Base-by-base conservation (phyloP, 2,329 filamentous ascomycete genomes). In the Fusarium sp. region DNA sequence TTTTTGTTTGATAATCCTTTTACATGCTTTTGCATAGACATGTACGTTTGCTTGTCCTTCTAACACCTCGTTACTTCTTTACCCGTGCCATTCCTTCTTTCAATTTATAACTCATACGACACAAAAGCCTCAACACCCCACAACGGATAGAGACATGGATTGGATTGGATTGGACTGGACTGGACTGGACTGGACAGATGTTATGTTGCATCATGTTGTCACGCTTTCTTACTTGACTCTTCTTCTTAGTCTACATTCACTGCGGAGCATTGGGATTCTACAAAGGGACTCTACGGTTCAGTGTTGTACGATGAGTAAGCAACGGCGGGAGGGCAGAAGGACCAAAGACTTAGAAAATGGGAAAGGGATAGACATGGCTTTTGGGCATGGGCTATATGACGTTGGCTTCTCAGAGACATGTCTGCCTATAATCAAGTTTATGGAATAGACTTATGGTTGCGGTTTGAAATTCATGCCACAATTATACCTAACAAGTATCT, bases 381-480 rank as follows among this genome's bases (percentile, higher is more conserved):
- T 66, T 54, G 32, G 46, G 33, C 18, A 54, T 49, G 40, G 52
- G 20, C 27, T 61, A 61, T 20, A 55, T 32, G 50, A 23, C 46
- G 37, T 57, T 58, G 35, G 33, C 32, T 65, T 30, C 14, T 38
- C 20, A 60, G 33, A 26, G 30, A 33, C 30, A 53, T 40, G 46
- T 30, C 33, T 46, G 17, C 56, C 42, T 38, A 35, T 50, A 38
- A 50, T 49, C 27, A 44, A 40, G n/a, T 37, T 40, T 27, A 37
- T 42, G 35, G 13, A 61, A 62, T 63, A 50, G 33, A 46, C 27
- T 37, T 35, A 45, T 33, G 49, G 57, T 56, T 37, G 38, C 38
- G 44, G 35, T 67, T 67, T 67, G 64, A 67, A 67, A 56, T 67
- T 67, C 37, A 68, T 38, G 18, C 33, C 45, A 23, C n/a, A 20